Evolutionary conservation across 192 early-diverging fungal species (phyloP), one percentile per base, ranked within the genome.

Genomic region (Powellomyces hirtus): DNA sequence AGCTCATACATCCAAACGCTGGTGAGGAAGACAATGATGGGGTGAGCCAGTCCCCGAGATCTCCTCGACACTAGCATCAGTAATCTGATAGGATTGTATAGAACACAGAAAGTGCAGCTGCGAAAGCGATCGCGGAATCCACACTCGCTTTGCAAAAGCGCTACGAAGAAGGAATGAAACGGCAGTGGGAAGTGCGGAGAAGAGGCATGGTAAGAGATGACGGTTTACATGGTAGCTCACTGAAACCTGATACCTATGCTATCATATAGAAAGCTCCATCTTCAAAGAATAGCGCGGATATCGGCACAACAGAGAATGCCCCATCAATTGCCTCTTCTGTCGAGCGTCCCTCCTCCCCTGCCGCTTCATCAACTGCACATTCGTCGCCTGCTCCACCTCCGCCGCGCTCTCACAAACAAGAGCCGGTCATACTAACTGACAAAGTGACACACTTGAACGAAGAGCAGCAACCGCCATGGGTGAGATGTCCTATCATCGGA

Each of bases 141-240:
- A 67, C 53, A 36, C 27, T n/a, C 18, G 37, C 11, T 24, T 33
- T 69, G 26, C 58, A 45, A 13, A 46, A 46, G 42, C 36, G 18
- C 30, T 69, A 69, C 45, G 59, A 69, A 20, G 67, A 69, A 34
- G 67, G 67, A 1, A 69, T 69, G 31, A 62, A 61, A 35, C 26
- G 59, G 59, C 67, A 69, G 30, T 20, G 27, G 24, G 27, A 56
- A 38, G 13, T 34, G 27, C 65, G 65, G n/a, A 24, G 33, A 38
- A 26, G 14, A 20, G 27, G 14, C 18, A 29, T 38, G 4, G 18
- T 36, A 18, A 59, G 37, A 14, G 40, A 18, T 14, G 30, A 26
- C 24, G 14, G 58, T n/a, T 34, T 26, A 36, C 30, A 59, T 0
- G 0, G 36, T 16, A 14, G 11, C 13, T 38, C 14, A 14, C 10